Percentiles rank a stretch among this genome's conserved stretches.
Evolutionary conservation across 169 alveolate species (phyloP).

Genomic region (Plasmodium berghei): DNA sequence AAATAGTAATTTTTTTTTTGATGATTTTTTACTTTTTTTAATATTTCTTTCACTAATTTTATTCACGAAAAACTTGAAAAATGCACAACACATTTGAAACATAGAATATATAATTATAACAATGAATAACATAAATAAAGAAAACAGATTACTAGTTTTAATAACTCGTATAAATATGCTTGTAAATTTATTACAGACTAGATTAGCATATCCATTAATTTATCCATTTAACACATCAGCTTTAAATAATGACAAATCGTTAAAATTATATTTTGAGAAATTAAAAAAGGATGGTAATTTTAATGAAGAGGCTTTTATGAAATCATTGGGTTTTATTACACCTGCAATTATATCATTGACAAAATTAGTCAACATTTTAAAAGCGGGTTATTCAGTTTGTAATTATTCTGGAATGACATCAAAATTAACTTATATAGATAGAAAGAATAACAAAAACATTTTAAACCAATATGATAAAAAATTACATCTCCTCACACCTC

Average conservation of each 20-base stretch:
- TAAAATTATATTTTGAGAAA: conserved; percentile 56
- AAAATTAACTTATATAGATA: conserved; percentile 32
- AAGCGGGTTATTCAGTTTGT: conserved; percentile 76
- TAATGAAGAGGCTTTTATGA: conserved; percentile 74
- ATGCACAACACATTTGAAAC: no score
- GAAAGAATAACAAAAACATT: conserved; percentile 12
- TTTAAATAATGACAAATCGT: conserved; percentile 61
- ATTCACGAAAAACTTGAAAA: not conserved
- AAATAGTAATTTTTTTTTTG: not conserved
- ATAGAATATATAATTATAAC: not conserved
- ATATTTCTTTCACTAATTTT: not conserved
- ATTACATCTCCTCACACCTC: conserved; percentile 82
- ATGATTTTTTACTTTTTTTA: not conserved
- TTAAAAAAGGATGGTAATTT: conserved; percentile 67
- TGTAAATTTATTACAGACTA: conserved; percentile 77
- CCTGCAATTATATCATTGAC: conserved; percentile 70
- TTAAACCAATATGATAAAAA: conserved; percentile 60
- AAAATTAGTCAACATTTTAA: conserved; percentile 65
- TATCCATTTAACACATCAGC: conserved; percentile 81
- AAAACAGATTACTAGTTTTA: conserved; percentile 48
- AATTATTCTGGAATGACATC: conserved; percentile 35
- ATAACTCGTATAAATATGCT: conserved; percentile 77
- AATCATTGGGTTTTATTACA: conserved; percentile 59
- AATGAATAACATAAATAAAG: conserved; percentile 56
- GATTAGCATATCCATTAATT: conserved; percentile 83